Conservation (phyloP, 257 asterid species). For the Nicotiana otophora region DNA sequence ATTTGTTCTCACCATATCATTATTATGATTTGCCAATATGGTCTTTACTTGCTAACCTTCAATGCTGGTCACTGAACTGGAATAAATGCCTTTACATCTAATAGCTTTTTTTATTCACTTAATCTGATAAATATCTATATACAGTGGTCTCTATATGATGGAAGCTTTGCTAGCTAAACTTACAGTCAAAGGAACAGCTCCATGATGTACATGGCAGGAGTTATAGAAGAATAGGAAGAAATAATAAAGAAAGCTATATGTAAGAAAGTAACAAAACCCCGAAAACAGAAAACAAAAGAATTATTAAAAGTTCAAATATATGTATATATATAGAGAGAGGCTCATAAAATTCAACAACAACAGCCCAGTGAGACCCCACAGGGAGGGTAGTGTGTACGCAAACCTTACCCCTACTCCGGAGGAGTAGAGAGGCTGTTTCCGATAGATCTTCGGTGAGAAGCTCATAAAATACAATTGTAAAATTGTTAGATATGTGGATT, state of each 20-base stretch:
- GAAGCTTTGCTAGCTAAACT: neutral
- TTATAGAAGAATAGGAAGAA: neutral
- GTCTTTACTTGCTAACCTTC: neutral
- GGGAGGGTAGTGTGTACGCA: too few species aligned
- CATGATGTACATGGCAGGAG: neutral
- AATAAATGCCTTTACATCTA: neutral
- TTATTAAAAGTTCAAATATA: neutral
- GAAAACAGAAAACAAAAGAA: neutral
- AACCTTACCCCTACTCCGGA: too few species aligned
- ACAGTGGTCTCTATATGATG: neutral
- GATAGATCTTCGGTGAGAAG: neutral
- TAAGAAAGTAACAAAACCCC: neutral
- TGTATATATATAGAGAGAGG: neutral
- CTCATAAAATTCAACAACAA: neutral
- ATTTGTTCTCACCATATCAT: conserved; percentile 1
- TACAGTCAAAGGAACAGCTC: neutral
- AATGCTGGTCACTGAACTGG: neutral
- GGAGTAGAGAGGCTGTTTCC: too few species aligned
- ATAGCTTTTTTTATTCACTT: neutral
- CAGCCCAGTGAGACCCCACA: too few species aligned
- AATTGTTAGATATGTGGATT: neutral
- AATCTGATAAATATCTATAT: neutral
- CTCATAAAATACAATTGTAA: neutral
- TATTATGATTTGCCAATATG: neutral
- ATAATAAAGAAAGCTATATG: neutral